Conservation (phyloP, 192 early-diverging fungal genomes). For the Linnemannia zychae region DNA sequence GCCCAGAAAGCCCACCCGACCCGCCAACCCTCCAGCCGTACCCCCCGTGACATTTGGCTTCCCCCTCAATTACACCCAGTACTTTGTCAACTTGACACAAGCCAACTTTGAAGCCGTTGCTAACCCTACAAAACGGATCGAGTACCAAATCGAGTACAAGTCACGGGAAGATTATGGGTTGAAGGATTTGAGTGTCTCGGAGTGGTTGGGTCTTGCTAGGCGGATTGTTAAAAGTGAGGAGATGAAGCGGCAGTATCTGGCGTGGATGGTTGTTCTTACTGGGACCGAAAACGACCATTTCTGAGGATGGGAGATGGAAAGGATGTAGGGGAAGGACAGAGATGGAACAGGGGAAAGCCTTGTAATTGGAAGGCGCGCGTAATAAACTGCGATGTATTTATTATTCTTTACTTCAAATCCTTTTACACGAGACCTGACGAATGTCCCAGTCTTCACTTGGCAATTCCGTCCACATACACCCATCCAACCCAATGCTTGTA, state of each 20-base stretch:
- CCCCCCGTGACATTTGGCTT: conserved; percentile 50
- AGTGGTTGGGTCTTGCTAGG: conserved; percentile 62
- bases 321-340: background rate
- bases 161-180: conserved; percentile 62
- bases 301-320: background rate
- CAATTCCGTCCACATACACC: no score
- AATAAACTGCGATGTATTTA: background rate
- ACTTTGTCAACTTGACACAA: conserved; percentile 56
- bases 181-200: conserved; percentile 57
- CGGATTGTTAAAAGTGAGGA: conserved; percentile 26
- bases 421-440: no score
- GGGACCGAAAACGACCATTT: conserved; percentile 45
- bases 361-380: no score
- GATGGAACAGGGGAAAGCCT: no score
- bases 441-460: no score
- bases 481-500: no score
- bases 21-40: conserved; percentile 29
- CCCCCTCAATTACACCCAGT: conserved; percentile 57
- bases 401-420: background rate
- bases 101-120: conserved; percentile 17
- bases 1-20: conserved; percentile 37
- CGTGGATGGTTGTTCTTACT: conserved; percentile 49
- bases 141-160: conserved; percentile 64
- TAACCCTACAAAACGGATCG: conserved; percentile 29
- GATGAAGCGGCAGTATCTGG: conserved; percentile 25